Evolutionary conservation across 2,329 filamentous ascomycete genomes (phyloP), one percentile per base, ranked within the genome.

Genomic region (Cladosporium sp.): DNA sequence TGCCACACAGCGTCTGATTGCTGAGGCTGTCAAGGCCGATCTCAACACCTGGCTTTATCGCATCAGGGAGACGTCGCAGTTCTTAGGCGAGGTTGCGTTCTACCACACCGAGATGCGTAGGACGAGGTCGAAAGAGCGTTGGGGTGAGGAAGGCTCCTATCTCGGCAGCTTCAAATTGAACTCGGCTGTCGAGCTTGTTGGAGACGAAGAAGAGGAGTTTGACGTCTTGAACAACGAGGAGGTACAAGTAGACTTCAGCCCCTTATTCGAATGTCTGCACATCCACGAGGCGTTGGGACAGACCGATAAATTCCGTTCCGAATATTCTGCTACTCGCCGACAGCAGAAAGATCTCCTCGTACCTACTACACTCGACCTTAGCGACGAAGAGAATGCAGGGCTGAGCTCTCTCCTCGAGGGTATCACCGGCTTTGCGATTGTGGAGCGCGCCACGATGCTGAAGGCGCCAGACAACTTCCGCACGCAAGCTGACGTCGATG

Each of bases 211-310:
- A 52, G 91, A 97, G 64, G 93, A 99, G 65, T 96, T 95, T 62
- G 91, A 99, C 65, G 85, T 97, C 7, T 74, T 99, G 27, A 88
- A 96, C 65, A 97, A 97, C 58, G 93, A 99, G 51, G 91, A 96
- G 58, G 79, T 96, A 1, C 87, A 93, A 63, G 90, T 97, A 22
- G 89, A 97, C 63, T 99, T 99, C 63, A 90, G 86, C 0, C 93
- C 93, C 1, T 74, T 99, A 2, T 95, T 96, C 58, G 93, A 99
- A 70, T 95, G 90, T 49, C 73, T 97, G 55, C 93, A 99, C 67
- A 99, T 99, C 52, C 91, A 99, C 63, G 89, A 96, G 63, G 93
- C 93, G 1, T 78, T 99, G 1, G 90, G 91, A 1, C 89, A 96
- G 67, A 90, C 83, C 58, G 93, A 97, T 52, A 92, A 87, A 61